phyloP scores from a whole-genome alignment of 2,329 filamentous ascomycete genomes.

The Penicillium nordicum region DNA sequence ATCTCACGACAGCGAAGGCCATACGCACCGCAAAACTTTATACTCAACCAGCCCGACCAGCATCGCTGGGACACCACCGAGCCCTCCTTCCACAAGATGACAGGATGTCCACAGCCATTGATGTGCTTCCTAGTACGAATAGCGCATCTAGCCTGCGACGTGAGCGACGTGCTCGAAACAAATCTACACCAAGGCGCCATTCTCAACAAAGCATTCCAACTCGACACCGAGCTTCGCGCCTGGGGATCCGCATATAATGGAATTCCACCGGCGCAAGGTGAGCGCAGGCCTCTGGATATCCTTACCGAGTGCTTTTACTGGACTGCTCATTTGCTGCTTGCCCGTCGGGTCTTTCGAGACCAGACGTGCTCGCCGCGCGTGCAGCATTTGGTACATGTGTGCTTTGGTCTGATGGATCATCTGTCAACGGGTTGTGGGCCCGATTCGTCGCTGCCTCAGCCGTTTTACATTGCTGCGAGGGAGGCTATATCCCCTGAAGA shows the following conservation, averaged over 20 bases:
- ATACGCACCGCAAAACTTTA: conserved; percentile 17
- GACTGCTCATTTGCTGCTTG: conserved; percentile 23
- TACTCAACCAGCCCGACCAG: conserved; percentile 17
- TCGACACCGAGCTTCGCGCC: conserved; percentile 21
- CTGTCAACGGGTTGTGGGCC: conserved; percentile 23
- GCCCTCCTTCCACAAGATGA: conserved; percentile 26
- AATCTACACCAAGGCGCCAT: background rate
- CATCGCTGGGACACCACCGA: conserved; percentile 20
- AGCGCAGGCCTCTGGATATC: conserved; percentile 19
- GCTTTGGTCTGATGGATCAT: conserved; percentile 22
- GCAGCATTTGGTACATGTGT: conserved; percentile 21
- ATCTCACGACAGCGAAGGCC: conserved; percentile 23
- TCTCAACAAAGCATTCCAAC: conserved; percentile 12
- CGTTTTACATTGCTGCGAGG: conserved; percentile 23
- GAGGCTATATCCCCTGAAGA: conserved; percentile 18
- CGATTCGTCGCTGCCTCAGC: conserved; percentile 23
- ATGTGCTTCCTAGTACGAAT: conserved; percentile 23
- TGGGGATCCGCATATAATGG: conserved; percentile 17
- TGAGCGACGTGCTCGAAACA: conserved; percentile 9
- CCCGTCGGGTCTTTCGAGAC: conserved; percentile 22
- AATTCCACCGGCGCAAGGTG: background rate
- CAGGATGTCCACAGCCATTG: conserved; percentile 23
- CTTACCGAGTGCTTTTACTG: conserved; percentile 25
- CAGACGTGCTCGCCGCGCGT: conserved; percentile 19
- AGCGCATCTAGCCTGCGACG: conserved; percentile 21